phyloP scores from a whole-genome alignment of 2,329 filamentous ascomycete species.

The Pezicula rhizophila region DNA sequence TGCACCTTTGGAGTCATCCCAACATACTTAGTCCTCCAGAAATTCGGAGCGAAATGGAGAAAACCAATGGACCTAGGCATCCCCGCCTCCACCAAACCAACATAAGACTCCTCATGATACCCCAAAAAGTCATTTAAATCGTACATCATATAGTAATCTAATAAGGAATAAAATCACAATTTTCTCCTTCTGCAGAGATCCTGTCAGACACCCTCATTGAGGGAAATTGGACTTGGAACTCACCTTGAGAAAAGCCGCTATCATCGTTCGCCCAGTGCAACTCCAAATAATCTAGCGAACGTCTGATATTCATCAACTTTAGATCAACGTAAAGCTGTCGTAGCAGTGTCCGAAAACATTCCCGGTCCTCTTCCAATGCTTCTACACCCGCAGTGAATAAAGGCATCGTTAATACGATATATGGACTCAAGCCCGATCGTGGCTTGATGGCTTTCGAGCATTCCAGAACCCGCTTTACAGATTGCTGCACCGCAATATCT shows the following conservation, averaged over 20 bases:
- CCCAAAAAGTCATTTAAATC: too few species aligned
- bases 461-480: constrained; percentile 1
- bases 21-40: constrained; percentile 17
- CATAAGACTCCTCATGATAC: not conserved
- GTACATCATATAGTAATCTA: not conserved
- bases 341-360: constrained; percentile 16
- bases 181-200: not conserved
- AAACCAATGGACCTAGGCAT: constrained; percentile 5
- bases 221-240: not conserved
- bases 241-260: not conserved
- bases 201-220: not conserved
- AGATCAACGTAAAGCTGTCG: constrained; percentile 31
- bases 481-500: not conserved
- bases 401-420: constrained; percentile 6
- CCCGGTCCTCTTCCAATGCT: constrained; percentile 4
- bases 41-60: constrained; percentile 18
- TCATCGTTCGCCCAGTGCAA: constrained; percentile 21
- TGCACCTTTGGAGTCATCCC: constrained; percentile 22
- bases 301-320: constrained; percentile 33
- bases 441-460: constrained; percentile 4
- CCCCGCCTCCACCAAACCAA: not conserved
- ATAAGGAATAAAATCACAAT: constrained; percentile 2
- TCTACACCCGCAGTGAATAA: constrained; percentile 6
- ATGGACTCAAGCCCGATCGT: constrained; percentile 6
- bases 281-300: constrained; percentile 34